These are phyloP conservation scores for Albizia julibrissin DNA, from an alignment of 306 rosid genomes.

Conservation along the genomic window DNA sequence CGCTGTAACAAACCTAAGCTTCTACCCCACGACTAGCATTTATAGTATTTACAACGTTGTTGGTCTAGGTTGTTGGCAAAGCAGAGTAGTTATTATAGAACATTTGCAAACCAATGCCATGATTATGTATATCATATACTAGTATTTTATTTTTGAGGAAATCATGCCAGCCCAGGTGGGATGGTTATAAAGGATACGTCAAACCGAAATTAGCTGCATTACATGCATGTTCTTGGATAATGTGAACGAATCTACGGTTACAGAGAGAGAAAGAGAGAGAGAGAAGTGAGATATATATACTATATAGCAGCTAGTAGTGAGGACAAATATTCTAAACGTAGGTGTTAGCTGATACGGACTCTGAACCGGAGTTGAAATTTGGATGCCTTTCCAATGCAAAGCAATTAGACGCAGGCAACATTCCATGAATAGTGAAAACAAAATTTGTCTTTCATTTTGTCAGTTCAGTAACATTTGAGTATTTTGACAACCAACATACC, in stretches of 20 bases:
- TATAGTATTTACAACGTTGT: background rate
- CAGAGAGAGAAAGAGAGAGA: background rate
- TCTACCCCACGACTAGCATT: background rate
- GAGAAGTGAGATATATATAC: background rate
- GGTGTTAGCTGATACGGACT: background rate
- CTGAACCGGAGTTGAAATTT: background rate
- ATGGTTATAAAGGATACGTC: background rate
- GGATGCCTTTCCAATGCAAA: background rate
- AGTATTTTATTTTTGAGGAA: background rate
- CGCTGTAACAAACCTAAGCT: conserved; percentile 1
- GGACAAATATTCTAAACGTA: background rate
- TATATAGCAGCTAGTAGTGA: background rate
- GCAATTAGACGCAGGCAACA: background rate
- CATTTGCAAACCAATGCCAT: background rate
- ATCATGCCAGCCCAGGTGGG: background rate
- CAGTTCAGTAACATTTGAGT: conserved; percentile 30
- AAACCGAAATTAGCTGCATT: background rate
- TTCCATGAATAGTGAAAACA: background rate
- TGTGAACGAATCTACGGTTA: background rate
- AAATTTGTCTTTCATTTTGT: conserved; percentile 26
- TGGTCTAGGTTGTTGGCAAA: background rate
- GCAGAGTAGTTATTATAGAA: background rate
- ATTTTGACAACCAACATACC: conserved; percentile 33
- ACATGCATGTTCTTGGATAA: background rate
- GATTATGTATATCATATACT: background rate